Percentiles rank a stretch among this genome's conserved stretches.
phyloP scores from a whole-genome alignment of 176 grass and related monocot species.

The Oryza meyeriana region DNA sequence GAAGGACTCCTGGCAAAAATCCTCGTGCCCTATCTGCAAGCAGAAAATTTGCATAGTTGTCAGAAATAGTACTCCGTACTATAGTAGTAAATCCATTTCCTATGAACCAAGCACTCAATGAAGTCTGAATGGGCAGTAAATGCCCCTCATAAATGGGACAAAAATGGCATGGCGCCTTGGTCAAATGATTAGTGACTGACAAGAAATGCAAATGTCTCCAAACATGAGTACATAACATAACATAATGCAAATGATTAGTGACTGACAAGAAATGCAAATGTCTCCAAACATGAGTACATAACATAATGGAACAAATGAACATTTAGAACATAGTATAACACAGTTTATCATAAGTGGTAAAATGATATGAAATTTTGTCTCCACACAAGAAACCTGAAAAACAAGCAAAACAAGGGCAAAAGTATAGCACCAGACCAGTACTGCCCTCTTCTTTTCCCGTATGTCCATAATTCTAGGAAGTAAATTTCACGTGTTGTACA shows the following conservation, averaged over 20 bases:
- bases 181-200: constrained; percentile 7
- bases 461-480: not conserved
- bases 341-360: not conserved
- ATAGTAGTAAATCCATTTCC: not conserved
- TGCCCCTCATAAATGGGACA: not conserved
- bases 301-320: not conserved
- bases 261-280: no score
- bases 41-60: constrained; percentile 11
- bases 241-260: no score
- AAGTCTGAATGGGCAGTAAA: not conserved
- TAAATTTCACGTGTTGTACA: not conserved
- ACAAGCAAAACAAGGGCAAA: not conserved
- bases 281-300: no score
- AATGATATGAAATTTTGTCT: not conserved
- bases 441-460: not conserved
- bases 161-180: not conserved
- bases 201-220: not conserved
- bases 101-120: not conserved
- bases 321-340: not conserved
- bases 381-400: not conserved
- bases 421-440: not conserved
- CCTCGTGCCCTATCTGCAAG: constrained; percentile 48
- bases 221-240: no score
- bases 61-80: not conserved
- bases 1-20: constrained; percentile 51